These are phyloP conservation scores for Forsythia suspensa DNA, from an alignment of 257 asterid species.

Conservation along the genomic window DNA sequence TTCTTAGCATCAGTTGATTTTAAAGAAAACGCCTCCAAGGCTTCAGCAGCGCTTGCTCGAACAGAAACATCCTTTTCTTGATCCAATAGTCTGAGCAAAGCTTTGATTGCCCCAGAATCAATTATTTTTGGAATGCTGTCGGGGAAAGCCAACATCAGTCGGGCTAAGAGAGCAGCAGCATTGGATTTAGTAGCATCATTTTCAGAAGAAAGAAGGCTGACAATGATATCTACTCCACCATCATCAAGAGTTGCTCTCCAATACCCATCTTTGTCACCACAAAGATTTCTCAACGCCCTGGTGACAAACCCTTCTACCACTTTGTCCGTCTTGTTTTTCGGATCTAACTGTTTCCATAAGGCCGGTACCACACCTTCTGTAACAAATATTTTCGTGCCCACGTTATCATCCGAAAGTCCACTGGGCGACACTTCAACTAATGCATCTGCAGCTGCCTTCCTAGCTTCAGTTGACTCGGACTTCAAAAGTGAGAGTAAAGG, in stretches of 20 bases:
- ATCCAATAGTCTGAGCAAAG: slow-evolving; percentile 59
- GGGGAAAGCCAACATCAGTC: slow-evolving; percentile 52
- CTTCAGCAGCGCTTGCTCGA: slow-evolving; percentile 88
- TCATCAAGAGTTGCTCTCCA: slow-evolving; percentile 79
- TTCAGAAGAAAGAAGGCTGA: slow-evolving; percentile 72
- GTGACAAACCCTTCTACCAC: slow-evolving; percentile 75
- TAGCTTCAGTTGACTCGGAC: slow-evolving; percentile 63
- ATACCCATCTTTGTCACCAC: slow-evolving; percentile 78
- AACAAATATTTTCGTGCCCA: slow-evolving; percentile 78
- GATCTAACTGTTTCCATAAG: slow-evolving; percentile 71
- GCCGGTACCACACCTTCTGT: slow-evolving; percentile 85
- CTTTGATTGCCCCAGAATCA: slow-evolving; percentile 66
- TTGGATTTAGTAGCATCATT: slow-evolving; percentile 68
- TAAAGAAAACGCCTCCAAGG: slow-evolving; percentile 67
- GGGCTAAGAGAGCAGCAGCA: slow-evolving; percentile 88
- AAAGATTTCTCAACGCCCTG: slow-evolving; percentile 82
- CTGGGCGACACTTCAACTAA: slow-evolving; percentile 62
- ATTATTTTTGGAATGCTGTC: slow-evolving; percentile 67
- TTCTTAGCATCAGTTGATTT: slow-evolving; percentile 62
- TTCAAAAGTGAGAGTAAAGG: slow-evolving; percentile 76
- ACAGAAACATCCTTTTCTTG: slow-evolving; percentile 67
- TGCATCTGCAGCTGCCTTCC: slow-evolving; percentile 91
- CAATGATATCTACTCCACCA: slow-evolving; percentile 76
- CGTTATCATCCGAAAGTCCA: slow-evolving; percentile 74
- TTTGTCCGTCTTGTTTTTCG: slow-evolving; percentile 58